Percentiles rank a stretch among this genome's conserved stretches.
These are phyloP conservation scores for Leptosphaerulina australis DNA, from an alignment of 2,329 filamentous ascomycete species.

Conservation along the genomic window DNA sequence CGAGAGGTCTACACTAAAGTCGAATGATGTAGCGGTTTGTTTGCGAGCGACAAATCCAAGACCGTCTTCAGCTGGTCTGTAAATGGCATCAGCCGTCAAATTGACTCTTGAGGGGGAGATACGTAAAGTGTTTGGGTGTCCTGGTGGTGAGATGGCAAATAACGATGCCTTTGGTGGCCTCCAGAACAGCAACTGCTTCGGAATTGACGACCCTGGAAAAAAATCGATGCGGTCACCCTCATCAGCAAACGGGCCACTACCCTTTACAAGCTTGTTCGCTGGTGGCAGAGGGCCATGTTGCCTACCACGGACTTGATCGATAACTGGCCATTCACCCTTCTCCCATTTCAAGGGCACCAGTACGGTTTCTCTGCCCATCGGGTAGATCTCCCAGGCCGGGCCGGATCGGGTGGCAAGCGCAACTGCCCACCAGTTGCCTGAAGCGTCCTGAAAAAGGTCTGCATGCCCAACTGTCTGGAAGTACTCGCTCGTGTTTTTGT, in stretches of 20 bases:
- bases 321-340: constrained; percentile 53
- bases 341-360: constrained; percentile 35
- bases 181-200: constrained; percentile 61
- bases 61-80: constrained; percentile 52
- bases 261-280: constrained; percentile 42
- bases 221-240: constrained; percentile 57
- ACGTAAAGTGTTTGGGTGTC: constrained; percentile 51
- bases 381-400: constrained; percentile 17
- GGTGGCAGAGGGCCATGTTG: constrained; percentile 54
- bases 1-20: constrained; percentile 55
- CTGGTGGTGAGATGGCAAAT: constrained; percentile 15
- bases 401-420: constrained; percentile 34
- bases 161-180: constrained; percentile 56
- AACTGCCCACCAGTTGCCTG: constrained; percentile 34
- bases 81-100: constrained; percentile 58
- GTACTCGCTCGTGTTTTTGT: constrained; percentile 44
- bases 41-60: constrained; percentile 59
- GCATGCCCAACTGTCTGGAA: constrained; percentile 41
- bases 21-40: constrained; percentile 61
- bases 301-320: constrained; percentile 49
- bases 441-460: constrained; percentile 36
- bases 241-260: constrained; percentile 48
- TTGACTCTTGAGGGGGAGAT: constrained; percentile 48
- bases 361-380: constrained; percentile 40
- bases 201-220: constrained; percentile 50